Conservation (phyloP, 805 yeast genomes). For the Blastobotrys americana region DNA sequence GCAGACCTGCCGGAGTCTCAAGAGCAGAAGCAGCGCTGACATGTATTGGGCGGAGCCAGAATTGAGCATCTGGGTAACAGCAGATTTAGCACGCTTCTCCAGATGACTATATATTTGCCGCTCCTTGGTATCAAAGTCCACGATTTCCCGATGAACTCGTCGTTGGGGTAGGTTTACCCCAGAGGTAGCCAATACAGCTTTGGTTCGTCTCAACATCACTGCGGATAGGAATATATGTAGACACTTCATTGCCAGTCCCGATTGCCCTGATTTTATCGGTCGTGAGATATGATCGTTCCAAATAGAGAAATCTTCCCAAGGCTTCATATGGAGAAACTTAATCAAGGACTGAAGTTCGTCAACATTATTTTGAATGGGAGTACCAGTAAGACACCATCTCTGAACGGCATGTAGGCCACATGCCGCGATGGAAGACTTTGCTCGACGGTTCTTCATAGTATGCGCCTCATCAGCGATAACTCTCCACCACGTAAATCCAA, state of each 20-base stretch:
- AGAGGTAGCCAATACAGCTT: slow-evolving; percentile 29
- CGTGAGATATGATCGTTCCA: slow-evolving; percentile 26
- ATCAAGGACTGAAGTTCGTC: slow-evolving; percentile 48
- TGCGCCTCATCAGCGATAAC: slow-evolving; percentile 64
- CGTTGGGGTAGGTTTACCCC: slow-evolving; percentile 24
- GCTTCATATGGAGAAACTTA: slow-evolving; percentile 32
- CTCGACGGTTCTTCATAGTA: slow-evolving; percentile 44
- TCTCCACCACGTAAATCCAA: slow-evolving; percentile 39
- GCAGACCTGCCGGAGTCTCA: slow-evolving; percentile 35
- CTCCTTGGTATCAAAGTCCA: slow-evolving; percentile 28
- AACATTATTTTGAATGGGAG: slow-evolving; percentile 54
- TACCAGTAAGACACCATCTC: slow-evolving; percentile 59
- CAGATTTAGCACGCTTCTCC: slow-evolving; percentile 15
- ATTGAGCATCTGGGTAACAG: slow-evolving; percentile 32
- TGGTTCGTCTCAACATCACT: slow-evolving; percentile 43
- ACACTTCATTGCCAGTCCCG: slow-evolving; percentile 19
- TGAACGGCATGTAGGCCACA: slow-evolving; percentile 35
- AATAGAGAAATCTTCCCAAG: slow-evolving; percentile 18
- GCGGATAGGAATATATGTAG: slow-evolving; percentile 26
- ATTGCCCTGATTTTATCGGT: slow-evolving; percentile 22
- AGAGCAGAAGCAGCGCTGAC: slow-evolving; percentile 26
- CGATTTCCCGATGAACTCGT: slow-evolving; percentile 14
- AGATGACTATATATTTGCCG: slow-evolving; percentile 24
- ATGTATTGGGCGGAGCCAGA: slow-evolving; percentile 19
- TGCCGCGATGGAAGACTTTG: slow-evolving; percentile 43